These are phyloP conservation scores for Tetraselmis chui DNA, from an alignment of 139 green algal genomes.

Conservation along the genomic window DNA sequence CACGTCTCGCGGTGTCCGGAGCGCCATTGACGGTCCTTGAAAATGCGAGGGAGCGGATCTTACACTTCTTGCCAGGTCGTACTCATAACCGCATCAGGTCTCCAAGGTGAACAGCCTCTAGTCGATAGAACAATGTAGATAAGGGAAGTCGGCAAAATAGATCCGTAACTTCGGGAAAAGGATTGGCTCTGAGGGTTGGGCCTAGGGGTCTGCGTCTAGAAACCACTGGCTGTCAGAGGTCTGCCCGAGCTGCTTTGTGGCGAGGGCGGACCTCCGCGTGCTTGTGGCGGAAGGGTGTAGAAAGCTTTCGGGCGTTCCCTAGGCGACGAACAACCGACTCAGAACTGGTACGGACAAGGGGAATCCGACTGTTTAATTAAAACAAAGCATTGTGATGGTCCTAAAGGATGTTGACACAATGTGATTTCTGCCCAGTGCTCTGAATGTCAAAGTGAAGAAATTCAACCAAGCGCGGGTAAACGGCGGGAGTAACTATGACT, in stretches of 20 bases:
- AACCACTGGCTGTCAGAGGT: too few species aligned
- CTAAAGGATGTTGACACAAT: slow-evolving; percentile 89
- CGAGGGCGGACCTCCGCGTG: slow-evolving; percentile 55
- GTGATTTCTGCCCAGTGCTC: slow-evolving; percentile 68
- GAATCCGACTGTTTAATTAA: slow-evolving; percentile 97
- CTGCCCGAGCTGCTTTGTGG: too few species aligned
- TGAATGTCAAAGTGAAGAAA: slow-evolving; percentile 91
- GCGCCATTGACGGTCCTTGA: too few species aligned
- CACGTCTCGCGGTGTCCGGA: too few species aligned
- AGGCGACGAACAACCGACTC: slow-evolving; percentile 79
- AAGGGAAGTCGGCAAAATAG: too few species aligned
- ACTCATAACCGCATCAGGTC: slow-evolving; percentile 95
- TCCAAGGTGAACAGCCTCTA: slow-evolving; percentile 95
- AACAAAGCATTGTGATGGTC: slow-evolving; percentile 74
- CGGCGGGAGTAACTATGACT: slow-evolving; percentile 89
- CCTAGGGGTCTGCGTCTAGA: slow-evolving; percentile 59
- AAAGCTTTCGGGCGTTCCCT: slow-evolving; percentile 59
- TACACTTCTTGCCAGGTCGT: too few species aligned
- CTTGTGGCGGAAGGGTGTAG: slow-evolving; percentile 50
- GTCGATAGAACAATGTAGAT: too few species aligned
- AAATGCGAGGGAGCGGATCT: too few species aligned
- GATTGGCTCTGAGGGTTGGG: too few species aligned
- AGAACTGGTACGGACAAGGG: slow-evolving; percentile 94
- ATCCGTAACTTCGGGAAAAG: too few species aligned
- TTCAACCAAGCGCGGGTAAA: slow-evolving; percentile 94